A percentile compares a stretch with the other conserved stretches of the same genome.
These are phyloP conservation scores for Cubamyces lactineus DNA, from an alignment of 768 basidiomycete species.

Conservation along the genomic window DNA sequence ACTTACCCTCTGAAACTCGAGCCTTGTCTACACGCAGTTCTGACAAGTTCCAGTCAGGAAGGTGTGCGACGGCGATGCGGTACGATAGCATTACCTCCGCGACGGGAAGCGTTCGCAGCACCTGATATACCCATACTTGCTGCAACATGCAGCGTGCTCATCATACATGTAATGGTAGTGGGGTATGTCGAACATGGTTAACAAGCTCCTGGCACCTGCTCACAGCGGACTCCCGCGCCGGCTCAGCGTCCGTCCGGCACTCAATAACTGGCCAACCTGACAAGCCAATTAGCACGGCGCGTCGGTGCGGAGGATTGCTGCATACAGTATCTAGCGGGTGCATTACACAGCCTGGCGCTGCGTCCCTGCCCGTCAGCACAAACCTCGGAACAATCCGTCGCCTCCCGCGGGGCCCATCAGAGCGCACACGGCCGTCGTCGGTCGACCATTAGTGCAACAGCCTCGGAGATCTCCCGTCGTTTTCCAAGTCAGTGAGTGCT, in stretches of 20 bases:
- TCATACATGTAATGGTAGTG: not conserved
- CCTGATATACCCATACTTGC: not conserved
- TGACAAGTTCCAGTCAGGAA: slow-evolving; percentile 15
- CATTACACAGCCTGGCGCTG: not conserved
- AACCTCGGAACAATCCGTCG: slow-evolving; percentile 3
- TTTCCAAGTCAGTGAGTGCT: too few species aligned
- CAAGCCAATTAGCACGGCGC: too few species aligned
- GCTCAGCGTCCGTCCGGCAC: too few species aligned
- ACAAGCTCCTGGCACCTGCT: too few species aligned
- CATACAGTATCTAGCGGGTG: not conserved
- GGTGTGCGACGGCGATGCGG: slow-evolving; percentile 11
- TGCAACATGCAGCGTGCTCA: not conserved
- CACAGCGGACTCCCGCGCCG: not conserved
- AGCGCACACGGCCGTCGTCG: slow-evolving; percentile 2
- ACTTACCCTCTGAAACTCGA: not conserved
- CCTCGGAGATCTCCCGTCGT: not conserved
- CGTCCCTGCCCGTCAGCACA: slow-evolving; percentile 1
- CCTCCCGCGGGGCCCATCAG: not conserved
- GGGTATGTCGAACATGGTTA: not conserved
- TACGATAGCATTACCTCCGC: slow-evolving; percentile 15
- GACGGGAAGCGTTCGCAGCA: not conserved
- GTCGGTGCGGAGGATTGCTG: too few species aligned
- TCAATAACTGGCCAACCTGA: too few species aligned
- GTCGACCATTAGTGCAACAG: not conserved
- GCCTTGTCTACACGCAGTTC: not conserved